Base-by-base conservation (phyloP, 2,329 filamentous ascomycete species). In the Parafenestella ontariensis region DNA sequence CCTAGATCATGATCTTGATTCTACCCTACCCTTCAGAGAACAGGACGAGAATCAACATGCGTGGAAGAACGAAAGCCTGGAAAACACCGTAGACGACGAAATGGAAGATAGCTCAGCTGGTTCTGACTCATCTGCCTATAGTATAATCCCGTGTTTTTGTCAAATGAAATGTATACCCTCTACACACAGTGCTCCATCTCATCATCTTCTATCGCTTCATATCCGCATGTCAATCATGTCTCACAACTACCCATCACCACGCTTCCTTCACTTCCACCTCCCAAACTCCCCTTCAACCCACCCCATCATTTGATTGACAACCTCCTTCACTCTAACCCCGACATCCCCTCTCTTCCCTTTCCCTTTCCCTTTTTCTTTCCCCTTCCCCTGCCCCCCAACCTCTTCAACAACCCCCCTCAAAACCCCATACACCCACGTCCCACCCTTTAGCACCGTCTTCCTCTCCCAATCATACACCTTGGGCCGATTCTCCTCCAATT, bases 231-330 rank as follows among this genome's bases (percentile, higher is more conserved):
- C n/a, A n/a, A n/a, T n/a, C n/a, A n/a, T n/a, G n/a, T n/a, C n/a
- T n/a, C 24, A 26, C 24, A 5, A 26, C 24, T 9, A 26, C 9
- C 24, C 28, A 31, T 13, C 28, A 10, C 8, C 37, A 37, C 21
- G 8, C 34, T 9, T 18, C 18, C 34, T 11, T 43, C 21, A 11
- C 20, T 23, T 13, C 7, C 18, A 15, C 46, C 54, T 41, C 33
- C 11, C 24, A 36, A 46, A 34, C 36, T 52, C 56, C 9, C 20
- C 23, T 13, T 33, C 47, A 21, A 52, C 52, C 45, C 56, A 55
- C 5, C 40, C n/a, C 11, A 26, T 3, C 23, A 24, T 15, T 3
- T 6, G 5, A 5, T 41, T 3, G 6, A 23, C 18, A 41, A n/a
- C 39, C 11, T 17, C 9, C 24, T 26, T 11, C 21, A 42, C 8